Base-by-base conservation (phyloP, 1,139 yeast species). In the Lodderomyces jiufengensis region DNA sequence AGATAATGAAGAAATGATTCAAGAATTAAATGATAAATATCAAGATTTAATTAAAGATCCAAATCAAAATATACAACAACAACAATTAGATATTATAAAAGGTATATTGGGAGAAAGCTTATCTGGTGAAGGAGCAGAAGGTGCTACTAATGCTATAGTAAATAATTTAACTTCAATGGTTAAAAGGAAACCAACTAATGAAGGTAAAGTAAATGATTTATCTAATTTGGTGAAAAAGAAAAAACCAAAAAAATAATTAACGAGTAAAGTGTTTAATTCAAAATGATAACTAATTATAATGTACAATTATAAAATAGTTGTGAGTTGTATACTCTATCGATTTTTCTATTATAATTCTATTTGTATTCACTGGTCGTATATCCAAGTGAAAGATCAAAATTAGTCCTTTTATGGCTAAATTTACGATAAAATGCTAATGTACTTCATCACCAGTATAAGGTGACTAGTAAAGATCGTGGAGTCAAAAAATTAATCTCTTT, bases 91-190 rank as follows among this genome's bases (percentile, higher is more conserved):
- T 32, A 77, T 80, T 28, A 60, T 82, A 46, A 71, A 76, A 51
- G 86, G 86, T 0, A 66, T 83, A 13, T 57, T 81, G 39, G 90
- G 88, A 5, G 76, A 71, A 38, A 66, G 66, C 2, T 33, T 46
- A n/a, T 5, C 22, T 18, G 29, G 28, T 24, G 23, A 16, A 7
- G 48, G 41, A 23, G 27, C 25, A 25, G 36, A 29, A 15, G 27
- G 34, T 3, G 33, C 33, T 4, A 39, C 37, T 10, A 33, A 34
- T 10, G 29, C 41, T 8, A 24, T 39, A 11, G 32, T 44, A n/a
- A 41, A 37, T 12, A 39, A 39, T 30, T 27, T 42, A 23, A 30
- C 41, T 20, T 33, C 46, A 9, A 39, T 42, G 31, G 42, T 40
- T 34, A 39, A 45, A 44, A 51, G 43, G 34, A 49, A 46, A 39